Conservation (phyloP, 2,329 filamentous ascomycete genomes). For the Xylariaceae sp. region DNA sequence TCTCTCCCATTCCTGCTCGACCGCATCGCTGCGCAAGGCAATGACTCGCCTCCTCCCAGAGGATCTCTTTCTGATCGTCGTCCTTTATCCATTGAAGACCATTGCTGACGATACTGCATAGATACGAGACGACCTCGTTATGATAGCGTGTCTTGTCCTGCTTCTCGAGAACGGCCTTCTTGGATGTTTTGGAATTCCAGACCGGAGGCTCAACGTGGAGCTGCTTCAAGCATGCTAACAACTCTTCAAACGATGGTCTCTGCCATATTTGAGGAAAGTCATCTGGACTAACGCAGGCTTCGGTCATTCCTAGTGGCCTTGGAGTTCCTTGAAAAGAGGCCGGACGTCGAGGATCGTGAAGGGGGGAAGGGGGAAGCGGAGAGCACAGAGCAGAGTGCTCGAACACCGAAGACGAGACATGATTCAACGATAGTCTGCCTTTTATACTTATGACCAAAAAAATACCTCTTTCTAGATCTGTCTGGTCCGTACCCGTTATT, state of each 20-base stretch:
- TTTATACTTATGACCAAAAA: neutral
- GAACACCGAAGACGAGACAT: slow-evolving; percentile 6
- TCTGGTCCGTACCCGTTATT: neutral
- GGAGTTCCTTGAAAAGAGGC: neutral
- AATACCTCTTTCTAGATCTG: neutral
- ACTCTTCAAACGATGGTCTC: slow-evolving; percentile 59
- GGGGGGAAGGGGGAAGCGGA: neutral
- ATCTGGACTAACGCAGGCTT: slow-evolving; percentile 35
- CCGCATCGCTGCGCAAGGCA: slow-evolving; percentile 84
- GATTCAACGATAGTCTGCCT: neutral
- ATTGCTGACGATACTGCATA: slow-evolving; percentile 64
- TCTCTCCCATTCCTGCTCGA: slow-evolving; percentile 59
- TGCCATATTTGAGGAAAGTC: slow-evolving; percentile 82
- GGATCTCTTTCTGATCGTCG: slow-evolving; percentile 58
- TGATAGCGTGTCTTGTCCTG: slow-evolving; percentile 41
- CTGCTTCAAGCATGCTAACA: slow-evolving; percentile 61
- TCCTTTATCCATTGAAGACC: slow-evolving; percentile 62
- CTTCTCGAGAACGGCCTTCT: slow-evolving; percentile 39
- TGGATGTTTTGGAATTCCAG: slow-evolving; percentile 52
- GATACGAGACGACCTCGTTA: slow-evolving; percentile 56
- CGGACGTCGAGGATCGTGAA: neutral
- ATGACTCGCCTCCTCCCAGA: slow-evolving; percentile 76
- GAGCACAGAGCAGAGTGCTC: neutral
- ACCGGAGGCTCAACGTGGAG: slow-evolving; percentile 63
- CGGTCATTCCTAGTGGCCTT: slow-evolving; percentile 13